Conservation (phyloP, 1,284 basidiomycete species). For the Heimioporus retisporus region DNA sequence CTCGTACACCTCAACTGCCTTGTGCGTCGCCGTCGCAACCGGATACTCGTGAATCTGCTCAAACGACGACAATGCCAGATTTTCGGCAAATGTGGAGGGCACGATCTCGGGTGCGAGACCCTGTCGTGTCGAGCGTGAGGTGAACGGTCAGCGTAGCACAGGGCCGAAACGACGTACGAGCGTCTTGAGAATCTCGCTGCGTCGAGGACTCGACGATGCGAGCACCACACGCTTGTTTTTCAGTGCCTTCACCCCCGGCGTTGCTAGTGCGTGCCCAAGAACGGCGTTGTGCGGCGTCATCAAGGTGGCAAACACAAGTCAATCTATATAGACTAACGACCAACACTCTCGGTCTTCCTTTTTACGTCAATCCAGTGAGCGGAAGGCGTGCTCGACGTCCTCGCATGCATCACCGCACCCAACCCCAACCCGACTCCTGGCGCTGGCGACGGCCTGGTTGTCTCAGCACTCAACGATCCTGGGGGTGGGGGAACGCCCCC, state of each 20-base stretch:
- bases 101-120: conserved; percentile 90
- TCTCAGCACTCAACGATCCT: too few relatives aligned
- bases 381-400: conserved; percentile 9
- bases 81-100: conserved; percentile 90
- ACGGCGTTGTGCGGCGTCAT: conserved; percentile 48
- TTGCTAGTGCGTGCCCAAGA: conserved; percentile 76
- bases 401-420: too few relatives aligned
- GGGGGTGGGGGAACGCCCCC: too few relatives aligned
- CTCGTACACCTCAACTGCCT: conserved; percentile 95
- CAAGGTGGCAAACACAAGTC: too few relatives aligned
- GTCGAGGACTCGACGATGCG: conserved; percentile 87
- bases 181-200: conserved; percentile 86
- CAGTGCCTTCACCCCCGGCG: conserved; percentile 80
- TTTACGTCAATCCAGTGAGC: conserved; percentile 42
- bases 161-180: conserved; percentile 61
- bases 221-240: conserved; percentile 82
- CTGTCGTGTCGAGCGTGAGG: conserved; percentile 49
- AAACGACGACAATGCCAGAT: conserved; percentile 78
- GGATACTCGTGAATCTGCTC: conserved; percentile 92
- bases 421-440: too few relatives aligned
- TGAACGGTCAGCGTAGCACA: too few relatives aligned
- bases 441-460: too few relatives aligned
- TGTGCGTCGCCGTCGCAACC: conserved; percentile 92
- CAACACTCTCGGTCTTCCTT: conserved; percentile 56
- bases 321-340: too few relatives aligned